phyloP scores from a whole-genome alignment of 1,284 basidiomycete genomes.

The Ganoderma sp. region DNA sequence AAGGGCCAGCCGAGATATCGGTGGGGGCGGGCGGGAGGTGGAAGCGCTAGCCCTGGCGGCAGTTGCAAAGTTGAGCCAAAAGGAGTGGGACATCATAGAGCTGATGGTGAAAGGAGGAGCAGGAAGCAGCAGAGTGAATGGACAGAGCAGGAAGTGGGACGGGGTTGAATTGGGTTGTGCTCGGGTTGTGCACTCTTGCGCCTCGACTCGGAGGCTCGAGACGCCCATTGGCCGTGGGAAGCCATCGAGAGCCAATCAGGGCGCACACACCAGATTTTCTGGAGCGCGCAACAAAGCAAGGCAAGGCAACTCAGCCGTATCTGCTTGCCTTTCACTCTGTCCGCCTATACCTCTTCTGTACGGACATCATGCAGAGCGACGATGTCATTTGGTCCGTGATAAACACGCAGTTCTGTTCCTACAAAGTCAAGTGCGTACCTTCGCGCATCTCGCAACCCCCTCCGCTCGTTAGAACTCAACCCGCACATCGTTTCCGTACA shows the following conservation, averaged over 20 bases:
- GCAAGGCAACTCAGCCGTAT: background rate
- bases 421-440: slow-evolving; percentile 92
- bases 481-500: slow-evolving; percentile 40
- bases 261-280: slow-evolving; percentile 32
- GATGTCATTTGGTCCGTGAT: slow-evolving; percentile 97
- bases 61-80: slow-evolving; percentile 10
- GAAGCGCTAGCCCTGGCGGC: slow-evolving; percentile 7
- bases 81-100: slow-evolving; percentile 20
- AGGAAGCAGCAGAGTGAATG: background rate
- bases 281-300: background rate
- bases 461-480: background rate
- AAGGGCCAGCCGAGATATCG: background rate
- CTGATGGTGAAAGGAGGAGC: background rate
- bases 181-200: too few species aligned
- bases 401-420: slow-evolving; percentile 93
- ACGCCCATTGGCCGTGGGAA: slow-evolving; percentile 22
- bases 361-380: slow-evolving; percentile 81
- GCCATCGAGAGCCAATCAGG: slow-evolving; percentile 23
- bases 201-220: background rate
- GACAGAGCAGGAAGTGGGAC: background rate
- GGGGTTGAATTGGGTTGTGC: background rate
- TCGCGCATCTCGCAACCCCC: background rate
- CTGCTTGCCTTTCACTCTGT: background rate
- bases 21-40: background rate
- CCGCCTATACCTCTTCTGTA: background rate